Conservation (phyloP, 345 rosid species). For the Angophora floribunda region DNA sequence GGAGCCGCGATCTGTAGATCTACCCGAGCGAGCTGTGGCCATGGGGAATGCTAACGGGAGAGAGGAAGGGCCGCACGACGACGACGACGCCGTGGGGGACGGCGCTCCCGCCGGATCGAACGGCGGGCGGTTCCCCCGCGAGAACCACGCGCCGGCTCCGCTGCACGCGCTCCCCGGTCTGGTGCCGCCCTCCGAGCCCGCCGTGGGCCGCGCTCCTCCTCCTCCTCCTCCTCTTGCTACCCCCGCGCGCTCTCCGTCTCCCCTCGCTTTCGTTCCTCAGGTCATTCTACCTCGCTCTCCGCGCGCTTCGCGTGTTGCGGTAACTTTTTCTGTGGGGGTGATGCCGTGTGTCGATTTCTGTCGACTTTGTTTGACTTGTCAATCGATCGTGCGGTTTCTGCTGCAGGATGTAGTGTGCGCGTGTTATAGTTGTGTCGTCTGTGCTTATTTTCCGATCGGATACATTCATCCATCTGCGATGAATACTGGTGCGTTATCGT, state of each 20-base stretch:
- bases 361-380: neutral
- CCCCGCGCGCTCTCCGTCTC: conserved; percentile 52
- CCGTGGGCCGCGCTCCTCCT: conserved; percentile 41
- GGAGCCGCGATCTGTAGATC: neutral
- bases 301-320: neutral
- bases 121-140: conserved; percentile 6
- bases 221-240: neutral
- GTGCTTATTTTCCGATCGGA: neutral
- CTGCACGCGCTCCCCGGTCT: neutral
- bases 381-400: neutral
- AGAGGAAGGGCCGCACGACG: conserved; percentile 13
- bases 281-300: conserved; percentile 10
- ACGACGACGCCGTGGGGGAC: neutral
- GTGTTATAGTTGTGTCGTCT: neutral
- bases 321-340: neutral
- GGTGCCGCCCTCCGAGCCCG: conserved; percentile 26
- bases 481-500: neutral
- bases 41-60: conserved; percentile 90
- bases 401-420: neutral
- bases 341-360: neutral
- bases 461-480: neutral
- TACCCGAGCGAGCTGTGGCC: neutral
- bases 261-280: conserved; percentile 68
- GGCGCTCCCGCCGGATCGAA: conserved; percentile 28
- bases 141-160: conserved; percentile 8